Conservation (phyloP, 805 yeast species). For the Grigorovia jiainica region DNA sequence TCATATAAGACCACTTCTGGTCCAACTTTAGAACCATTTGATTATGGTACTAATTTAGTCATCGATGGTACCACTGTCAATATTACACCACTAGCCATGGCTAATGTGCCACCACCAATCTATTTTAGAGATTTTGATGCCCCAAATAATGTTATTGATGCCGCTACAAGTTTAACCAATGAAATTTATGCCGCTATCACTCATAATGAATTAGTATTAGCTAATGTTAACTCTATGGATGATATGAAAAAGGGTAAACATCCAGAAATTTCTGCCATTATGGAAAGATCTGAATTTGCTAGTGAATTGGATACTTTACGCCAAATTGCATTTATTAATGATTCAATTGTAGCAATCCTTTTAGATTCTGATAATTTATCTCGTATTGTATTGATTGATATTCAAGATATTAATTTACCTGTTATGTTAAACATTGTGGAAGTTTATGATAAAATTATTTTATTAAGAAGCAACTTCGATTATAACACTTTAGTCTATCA, state of each 20-base stretch:
- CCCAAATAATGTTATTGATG: slow-evolving; percentile 47
- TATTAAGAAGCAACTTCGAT: slow-evolving; percentile 46
- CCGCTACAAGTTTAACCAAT: slow-evolving; percentile 55
- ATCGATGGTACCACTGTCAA: slow-evolving; percentile 65
- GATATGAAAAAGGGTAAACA: slow-evolving; percentile 39
- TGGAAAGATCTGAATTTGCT: slow-evolving; percentile 30
- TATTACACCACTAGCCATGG: slow-evolving; percentile 73
- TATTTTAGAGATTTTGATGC: slow-evolving; percentile 57
- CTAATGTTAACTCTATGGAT: slow-evolving; percentile 35
- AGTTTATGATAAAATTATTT: slow-evolving; percentile 41
- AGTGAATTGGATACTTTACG: slow-evolving; percentile 40
- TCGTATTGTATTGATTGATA: slow-evolving; percentile 41
- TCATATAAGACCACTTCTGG: slow-evolving; percentile 57
- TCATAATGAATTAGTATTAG: slow-evolving; percentile 36
- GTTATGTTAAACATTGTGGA: slow-evolving; percentile 34
- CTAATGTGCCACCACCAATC: slow-evolving; percentile 94
- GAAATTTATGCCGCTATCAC: slow-evolving; percentile 50
- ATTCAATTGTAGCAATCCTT: slow-evolving; percentile 47
- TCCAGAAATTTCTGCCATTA: slow-evolving; percentile 33
- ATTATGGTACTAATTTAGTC: slow-evolving; percentile 71
- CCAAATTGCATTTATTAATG: slow-evolving; percentile 52
- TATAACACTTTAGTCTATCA: slow-evolving; percentile 46
- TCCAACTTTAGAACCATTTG: slow-evolving; percentile 57
- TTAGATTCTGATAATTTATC: slow-evolving; percentile 45
- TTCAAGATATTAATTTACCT: slow-evolving; percentile 36